Evolutionary conservation across 139 green algal genomes (phyloP), one percentile per base, ranked within the genome.

Genomic region (Monoraphidium neglectum): DNA sequence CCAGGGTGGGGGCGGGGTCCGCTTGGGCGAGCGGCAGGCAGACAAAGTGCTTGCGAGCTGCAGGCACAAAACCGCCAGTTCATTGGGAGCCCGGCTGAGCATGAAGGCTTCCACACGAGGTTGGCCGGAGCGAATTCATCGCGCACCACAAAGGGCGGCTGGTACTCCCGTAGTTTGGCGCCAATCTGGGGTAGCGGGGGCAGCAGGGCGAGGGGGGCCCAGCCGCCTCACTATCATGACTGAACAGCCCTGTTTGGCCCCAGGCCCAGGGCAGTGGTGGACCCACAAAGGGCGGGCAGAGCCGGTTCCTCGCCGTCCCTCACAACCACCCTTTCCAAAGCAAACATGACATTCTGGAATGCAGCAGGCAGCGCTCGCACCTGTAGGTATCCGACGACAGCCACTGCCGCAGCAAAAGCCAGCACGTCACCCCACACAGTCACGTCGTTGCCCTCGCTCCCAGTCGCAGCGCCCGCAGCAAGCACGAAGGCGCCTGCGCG

Each of bases 361-460:
- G 49, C 59, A 4, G 78, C 66, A 53, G 85, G 61, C 12, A 37
- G 66, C 33, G 79, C 72, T 6, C 83, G 79, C 24, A 70, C 71
- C 6, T 75, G 81, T 38, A 91, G 74, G 71, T 93, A 90, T 1
- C 69, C 78, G 23, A 82, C 76, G 23, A 80, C 40, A 30, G 56
- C 26, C 3, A 72, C 23, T 37, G 70, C 61, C 53, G 54, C 64
- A 37, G 78, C 82, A 47, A 96, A 88, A 4, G 84, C 85, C 2
- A 76, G 74, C 1, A 89, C 84, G 78, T 97, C 92, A 5, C 92
- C 92, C 0, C 67, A 26, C 54, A 95, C 32, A 1, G 84, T 90
- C 18, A 78, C 64, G 4, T 68, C 84, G 23, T 83, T 74, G 65
- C 73, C 46, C 57, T 62, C 64, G 0, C 68, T 49, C 60, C 64